A percentile compares a stretch with the other conserved stretches of the same genome.
Conservation (phyloP, 2,329 filamentous ascomycete species). For the Aureobasidium sp. region DNA sequence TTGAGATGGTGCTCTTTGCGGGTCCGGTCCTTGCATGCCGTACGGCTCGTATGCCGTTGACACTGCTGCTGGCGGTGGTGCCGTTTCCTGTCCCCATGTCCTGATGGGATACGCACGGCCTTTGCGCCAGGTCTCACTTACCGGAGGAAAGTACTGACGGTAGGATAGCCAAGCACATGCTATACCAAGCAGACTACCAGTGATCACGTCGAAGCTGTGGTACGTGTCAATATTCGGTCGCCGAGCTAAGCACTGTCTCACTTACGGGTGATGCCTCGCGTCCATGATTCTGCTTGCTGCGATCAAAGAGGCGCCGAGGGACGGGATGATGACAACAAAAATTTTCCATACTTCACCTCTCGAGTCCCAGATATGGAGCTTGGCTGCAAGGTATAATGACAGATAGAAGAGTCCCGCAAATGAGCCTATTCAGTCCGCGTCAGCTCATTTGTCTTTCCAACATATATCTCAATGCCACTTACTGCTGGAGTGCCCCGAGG, state of each 20-base stretch:
- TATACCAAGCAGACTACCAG: slow-evolving; percentile 48
- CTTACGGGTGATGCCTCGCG: slow-evolving; percentile 48
- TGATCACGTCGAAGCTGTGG: slow-evolving; percentile 48
- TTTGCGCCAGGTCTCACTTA: slow-evolving; percentile 50
- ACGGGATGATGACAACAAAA: slow-evolving; percentile 47
- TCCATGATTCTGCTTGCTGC: slow-evolving; percentile 56
- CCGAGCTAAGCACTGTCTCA: neutral
- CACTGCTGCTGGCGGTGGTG: slow-evolving; percentile 4
- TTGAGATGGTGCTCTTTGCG: neutral
- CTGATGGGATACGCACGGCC: slow-evolving; percentile 54
- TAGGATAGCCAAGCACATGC: slow-evolving; percentile 48
- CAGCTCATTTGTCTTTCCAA: neutral
- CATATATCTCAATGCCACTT: slow-evolving; percentile 18
- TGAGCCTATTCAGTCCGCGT: slow-evolving; percentile 35
- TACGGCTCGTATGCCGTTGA: slow-evolving; percentile 12
- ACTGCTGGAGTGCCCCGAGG: slow-evolving; percentile 52
- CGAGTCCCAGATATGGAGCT: slow-evolving; percentile 53
- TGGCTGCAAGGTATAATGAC: slow-evolving; percentile 53
- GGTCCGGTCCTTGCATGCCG: neutral
- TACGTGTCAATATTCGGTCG: neutral
- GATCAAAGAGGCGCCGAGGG: slow-evolving; percentile 48
- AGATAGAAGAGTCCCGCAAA: slow-evolving; percentile 55
- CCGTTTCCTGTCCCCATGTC: slow-evolving; percentile 46
- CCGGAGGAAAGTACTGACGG: slow-evolving; percentile 53
- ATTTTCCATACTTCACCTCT: slow-evolving; percentile 55